Percentiles rank a stretch among this genome's conserved stretches.
Conservation (phyloP, 192 early-diverging fungal species). For the Powellomyces hirtus region DNA sequence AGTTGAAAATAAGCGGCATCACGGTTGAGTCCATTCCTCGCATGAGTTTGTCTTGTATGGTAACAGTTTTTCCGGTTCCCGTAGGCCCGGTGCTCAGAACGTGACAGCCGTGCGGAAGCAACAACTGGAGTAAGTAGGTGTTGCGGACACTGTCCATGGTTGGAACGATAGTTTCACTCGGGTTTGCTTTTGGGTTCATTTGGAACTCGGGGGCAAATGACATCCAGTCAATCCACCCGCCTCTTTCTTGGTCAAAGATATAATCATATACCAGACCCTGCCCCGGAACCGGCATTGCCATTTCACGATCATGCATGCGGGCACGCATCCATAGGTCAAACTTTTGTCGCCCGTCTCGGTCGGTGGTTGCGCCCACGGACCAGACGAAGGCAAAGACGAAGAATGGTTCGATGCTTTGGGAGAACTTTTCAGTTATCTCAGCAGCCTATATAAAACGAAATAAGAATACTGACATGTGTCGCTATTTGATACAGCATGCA, state of each 20-base stretch:
- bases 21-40: conserved; percentile 45
- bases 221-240: conserved; percentile 56
- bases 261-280: conserved; percentile 56
- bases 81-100: conserved; percentile 58
- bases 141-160: conserved; percentile 63
- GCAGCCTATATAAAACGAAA: not conserved
- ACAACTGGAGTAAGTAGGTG: conserved; percentile 52
- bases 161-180: conserved; percentile 52
- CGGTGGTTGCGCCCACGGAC: conserved; percentile 60
- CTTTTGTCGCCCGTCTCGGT: conserved; percentile 52
- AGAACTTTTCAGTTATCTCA: conserved; percentile 26
- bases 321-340: conserved; percentile 53
- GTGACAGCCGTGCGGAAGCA: conserved; percentile 52
- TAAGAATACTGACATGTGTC: not conserved
- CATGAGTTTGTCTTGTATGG: conserved; percentile 59
- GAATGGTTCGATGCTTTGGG: conserved; percentile 44
- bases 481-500: not conserved
- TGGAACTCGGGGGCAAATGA: conserved; percentile 44
- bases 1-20: conserved; percentile 56
- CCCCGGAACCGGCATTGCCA: conserved; percentile 34
- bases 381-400: conserved; percentile 60
- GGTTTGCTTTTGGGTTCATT: conserved; percentile 38
- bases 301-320: conserved; percentile 13
- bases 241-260: conserved; percentile 41
- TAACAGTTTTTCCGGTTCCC: conserved; percentile 62